Percentiles rank a stretch among this genome's conserved stretches.
Conservation (phyloP, 1,284 basidiomycete genomes). For the Cryptococcus amylolentus region DNA sequence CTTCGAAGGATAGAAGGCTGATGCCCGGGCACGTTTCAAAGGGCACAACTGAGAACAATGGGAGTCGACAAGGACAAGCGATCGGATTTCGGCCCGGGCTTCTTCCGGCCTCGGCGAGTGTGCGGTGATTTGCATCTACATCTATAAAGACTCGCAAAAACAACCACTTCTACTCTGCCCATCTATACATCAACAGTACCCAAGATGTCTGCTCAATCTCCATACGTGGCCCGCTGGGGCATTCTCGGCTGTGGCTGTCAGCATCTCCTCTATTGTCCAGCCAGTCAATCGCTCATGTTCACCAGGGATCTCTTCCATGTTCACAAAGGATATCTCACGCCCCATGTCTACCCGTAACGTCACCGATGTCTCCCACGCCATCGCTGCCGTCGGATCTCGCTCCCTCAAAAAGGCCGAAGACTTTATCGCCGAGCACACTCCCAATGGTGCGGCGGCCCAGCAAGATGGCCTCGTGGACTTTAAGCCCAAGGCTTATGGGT, state of each 20-base stretch:
- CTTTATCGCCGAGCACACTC: slow-evolving; percentile 45
- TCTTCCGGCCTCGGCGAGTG: too few species aligned
- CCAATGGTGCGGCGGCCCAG: slow-evolving; percentile 33
- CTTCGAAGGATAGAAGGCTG: too few species aligned
- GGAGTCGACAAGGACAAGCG: too few species aligned
- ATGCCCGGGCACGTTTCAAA: too few species aligned
- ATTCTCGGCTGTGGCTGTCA: slow-evolving; percentile 35
- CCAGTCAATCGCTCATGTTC: neutral
- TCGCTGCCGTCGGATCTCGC: slow-evolving; percentile 51
- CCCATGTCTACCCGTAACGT: slow-evolving; percentile 37
- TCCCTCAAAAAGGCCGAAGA: slow-evolving; percentile 41
- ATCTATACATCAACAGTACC: too few species aligned
- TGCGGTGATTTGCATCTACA: too few species aligned
- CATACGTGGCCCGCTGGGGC: slow-evolving; percentile 35
- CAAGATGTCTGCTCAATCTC: slow-evolving; percentile 7
- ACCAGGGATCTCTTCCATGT: slow-evolving; percentile 43
- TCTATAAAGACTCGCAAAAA: too few species aligned
- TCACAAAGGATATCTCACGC: slow-evolving; percentile 49
- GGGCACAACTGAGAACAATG: too few species aligned
- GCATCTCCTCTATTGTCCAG: neutral
- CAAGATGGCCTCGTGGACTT: slow-evolving; percentile 25
- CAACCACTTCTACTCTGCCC: too few species aligned
- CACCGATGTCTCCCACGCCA: slow-evolving; percentile 49
- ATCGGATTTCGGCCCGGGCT: too few species aligned
- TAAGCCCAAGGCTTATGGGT: slow-evolving; percentile 31